Percentiles rank a stretch among this genome's conserved stretches.
phyloP scores from a whole-genome alignment of 768 basidiomycete species.

The Leucocoprinus birnbaumii region DNA sequence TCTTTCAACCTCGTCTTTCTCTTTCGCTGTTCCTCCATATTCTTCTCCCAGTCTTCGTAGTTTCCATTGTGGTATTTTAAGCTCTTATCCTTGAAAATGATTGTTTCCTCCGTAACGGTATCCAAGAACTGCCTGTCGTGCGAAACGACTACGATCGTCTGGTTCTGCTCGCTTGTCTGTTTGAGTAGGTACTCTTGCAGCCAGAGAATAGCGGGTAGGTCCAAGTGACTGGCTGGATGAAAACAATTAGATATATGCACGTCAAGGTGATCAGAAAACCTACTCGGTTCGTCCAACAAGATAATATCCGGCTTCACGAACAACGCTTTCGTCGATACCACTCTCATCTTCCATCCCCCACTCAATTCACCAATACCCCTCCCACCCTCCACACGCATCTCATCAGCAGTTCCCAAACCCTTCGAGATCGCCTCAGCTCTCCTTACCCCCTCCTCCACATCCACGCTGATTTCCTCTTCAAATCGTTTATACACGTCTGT shows the following conservation, averaged over 20 bases:
- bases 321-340: constrained; percentile 55
- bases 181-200: constrained; percentile 47
- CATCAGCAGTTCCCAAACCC: constrained; percentile 56
- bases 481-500: constrained; percentile 25
- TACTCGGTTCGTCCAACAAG: constrained; percentile 55
- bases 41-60: constrained; percentile 45
- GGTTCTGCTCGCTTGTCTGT: constrained; percentile 23
- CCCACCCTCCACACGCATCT: constrained; percentile 21
- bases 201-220: constrained; percentile 51
- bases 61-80: constrained; percentile 58
- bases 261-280: background rate
- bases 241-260: too few relatives aligned
- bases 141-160: constrained; percentile 59
- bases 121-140: constrained; percentile 67
- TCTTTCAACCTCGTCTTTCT: constrained; percentile 43
- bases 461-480: constrained; percentile 20
- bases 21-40: constrained; percentile 42
- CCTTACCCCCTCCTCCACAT: constrained; percentile 39
- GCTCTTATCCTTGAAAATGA: constrained; percentile 51
- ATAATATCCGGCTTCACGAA: constrained; percentile 56
- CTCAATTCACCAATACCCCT: constrained; percentile 46
- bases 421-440: constrained; percentile 49
- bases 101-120: constrained; percentile 55
- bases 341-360: constrained; percentile 66
- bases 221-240: constrained; percentile 41